Evolutionary conservation across 2,329 filamentous ascomycete genomes (phyloP).

Genomic region (Lachnellula willkommii): DNA sequence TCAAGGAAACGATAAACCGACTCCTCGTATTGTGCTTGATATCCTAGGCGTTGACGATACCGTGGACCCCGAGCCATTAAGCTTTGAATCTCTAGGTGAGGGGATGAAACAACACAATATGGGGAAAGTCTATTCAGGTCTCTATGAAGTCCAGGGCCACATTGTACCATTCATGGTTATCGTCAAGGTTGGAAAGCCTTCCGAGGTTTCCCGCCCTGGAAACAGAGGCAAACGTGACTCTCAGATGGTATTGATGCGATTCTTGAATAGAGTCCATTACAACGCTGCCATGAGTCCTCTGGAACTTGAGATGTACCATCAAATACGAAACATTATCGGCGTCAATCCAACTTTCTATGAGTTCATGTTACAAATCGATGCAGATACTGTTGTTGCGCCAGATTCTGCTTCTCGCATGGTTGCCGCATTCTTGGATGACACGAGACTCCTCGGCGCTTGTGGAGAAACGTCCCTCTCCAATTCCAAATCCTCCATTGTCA

Average conservation of each 20-base stretch:
- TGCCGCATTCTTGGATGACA: constrained; percentile 84
- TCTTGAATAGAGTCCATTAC: constrained; percentile 98
- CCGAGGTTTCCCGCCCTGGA: constrained; percentile 70
- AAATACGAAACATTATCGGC: constrained; percentile 97
- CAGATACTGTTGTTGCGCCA: constrained; percentile 86
- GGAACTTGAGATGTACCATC: constrained; percentile 97
- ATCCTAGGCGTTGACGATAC: constrained; percentile 93
- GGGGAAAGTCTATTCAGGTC: constrained; percentile 95
- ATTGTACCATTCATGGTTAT: constrained; percentile 97
- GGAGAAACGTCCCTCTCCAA: constrained; percentile 93
- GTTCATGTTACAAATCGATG: constrained; percentile 92
- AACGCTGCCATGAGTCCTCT: constrained; percentile 93
- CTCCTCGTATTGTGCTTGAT: constrained; percentile 90
- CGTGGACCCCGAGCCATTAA: constrained; percentile 90
- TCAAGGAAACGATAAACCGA: constrained; percentile 93
- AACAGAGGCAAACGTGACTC: constrained; percentile 99
- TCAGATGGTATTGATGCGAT: constrained; percentile 97
- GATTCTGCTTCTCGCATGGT: constrained; percentile 93
- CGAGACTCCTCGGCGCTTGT: constrained; percentile 86
- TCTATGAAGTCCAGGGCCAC: constrained; percentile 96
- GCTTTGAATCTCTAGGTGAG: constrained; percentile 93
- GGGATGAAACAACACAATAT: constrained; percentile 98
- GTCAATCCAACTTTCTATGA: constrained; percentile 99
- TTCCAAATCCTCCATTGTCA: constrained; percentile 86
- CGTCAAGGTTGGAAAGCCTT: constrained; percentile 87